These are phyloP conservation scores for Oryza rufipogon DNA, from an alignment of 176 grass and related monocot species.

Conservation along the genomic window DNA sequence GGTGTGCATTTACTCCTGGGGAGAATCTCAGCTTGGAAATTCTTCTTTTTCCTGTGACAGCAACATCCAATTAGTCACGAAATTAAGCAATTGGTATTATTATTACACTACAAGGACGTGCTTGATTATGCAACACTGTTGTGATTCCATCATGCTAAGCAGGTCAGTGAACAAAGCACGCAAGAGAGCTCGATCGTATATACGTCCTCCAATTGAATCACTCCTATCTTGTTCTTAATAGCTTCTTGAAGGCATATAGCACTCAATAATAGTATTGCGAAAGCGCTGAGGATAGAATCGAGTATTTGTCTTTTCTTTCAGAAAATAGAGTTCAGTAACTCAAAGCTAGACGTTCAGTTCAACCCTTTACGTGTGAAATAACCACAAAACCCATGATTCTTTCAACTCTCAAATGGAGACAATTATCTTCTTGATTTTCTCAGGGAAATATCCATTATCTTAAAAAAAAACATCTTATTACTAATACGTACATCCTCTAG, in stretches of 20 bases:
- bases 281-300: background rate
- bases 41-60: background rate
- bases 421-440: no score
- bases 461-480: no score
- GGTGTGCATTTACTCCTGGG: background rate
- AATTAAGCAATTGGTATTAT: background rate
- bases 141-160: no score
- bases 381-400: background rate
- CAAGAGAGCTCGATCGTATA: background rate
- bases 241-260: background rate
- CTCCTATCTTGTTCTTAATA: no score
- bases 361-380: background rate
- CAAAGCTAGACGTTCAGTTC: background rate
- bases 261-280: background rate
- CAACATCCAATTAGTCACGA: background rate
- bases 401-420: background rate
- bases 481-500: no score
- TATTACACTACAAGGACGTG: background rate
- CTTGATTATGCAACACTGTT: background rate
- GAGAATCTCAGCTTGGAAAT: slow-evolving; percentile 18
- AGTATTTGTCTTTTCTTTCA: background rate
- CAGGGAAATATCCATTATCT: no score
- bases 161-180: no score
- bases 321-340: background rate
- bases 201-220: background rate